Base-by-base conservation (phyloP, 1,284 basidiomycete species). In the Grifola frondosa region DNA sequence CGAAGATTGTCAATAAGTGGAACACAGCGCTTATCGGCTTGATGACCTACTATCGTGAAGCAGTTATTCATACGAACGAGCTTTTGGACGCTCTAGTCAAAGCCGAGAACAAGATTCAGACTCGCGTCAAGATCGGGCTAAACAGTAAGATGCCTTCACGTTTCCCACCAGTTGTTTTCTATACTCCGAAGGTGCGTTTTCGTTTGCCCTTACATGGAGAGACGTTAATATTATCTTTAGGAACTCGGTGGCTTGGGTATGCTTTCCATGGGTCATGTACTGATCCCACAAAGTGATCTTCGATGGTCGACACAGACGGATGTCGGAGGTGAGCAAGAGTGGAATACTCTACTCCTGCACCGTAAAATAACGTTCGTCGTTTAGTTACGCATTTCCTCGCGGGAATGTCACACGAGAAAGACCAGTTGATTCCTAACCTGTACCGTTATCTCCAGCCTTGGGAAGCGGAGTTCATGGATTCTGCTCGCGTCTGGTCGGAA, bases 1-100 rank as follows among this genome's bases (percentile, higher is more conserved):
- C 90, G 49, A 99, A 99, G 78, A 97, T 99, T 58, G 89, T 97
- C 62, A 98, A 98, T 75, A 97, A 98, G 71, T 97, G 93, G 93
- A 97, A 97, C 66, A 95, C 93, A 3, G 90, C 91, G 10, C 78
- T 95, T 39, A 95, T 94, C 52, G 91, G 91, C 49, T 69, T 94
- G 24, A 92, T 96, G 91, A 97, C 94, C 0, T 99, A 97, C 71
- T 98, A 97, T 69, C 90, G 95, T 52, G 95, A 98, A 63, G 95
- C 94, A 19, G 93, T 97, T 49, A 91, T 97, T 47, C 91, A 96
- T 63, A 98, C 96, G 26, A 92, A 93, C 58, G 94, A 97, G 68
- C 77, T 98, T 24, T 78, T 97, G 39, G 93, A 97, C 61, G 78
- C 91, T 1, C 75, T 97, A 33, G 93, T 97, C 61, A 97, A 97